These are phyloP conservation scores for Apiospora malaysiana DNA, from an alignment of 2,329 filamentous ascomycete species.

Conservation along the genomic window DNA sequence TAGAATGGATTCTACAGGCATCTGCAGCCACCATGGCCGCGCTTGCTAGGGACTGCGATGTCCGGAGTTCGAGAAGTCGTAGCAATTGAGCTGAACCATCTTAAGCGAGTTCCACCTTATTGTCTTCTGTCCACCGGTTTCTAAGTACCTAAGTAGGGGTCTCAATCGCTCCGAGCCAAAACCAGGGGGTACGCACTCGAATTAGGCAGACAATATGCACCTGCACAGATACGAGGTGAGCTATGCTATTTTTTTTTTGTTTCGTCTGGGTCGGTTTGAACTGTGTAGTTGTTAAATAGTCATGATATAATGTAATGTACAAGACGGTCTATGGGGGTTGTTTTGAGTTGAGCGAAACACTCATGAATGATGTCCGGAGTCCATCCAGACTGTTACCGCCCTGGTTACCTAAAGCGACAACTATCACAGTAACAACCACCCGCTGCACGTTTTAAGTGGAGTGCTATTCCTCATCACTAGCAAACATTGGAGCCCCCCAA, in stretches of 20 bases:
- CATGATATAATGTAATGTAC: neutral
- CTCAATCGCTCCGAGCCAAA: neutral
- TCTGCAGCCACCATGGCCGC: neutral
- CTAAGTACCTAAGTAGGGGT: neutral
- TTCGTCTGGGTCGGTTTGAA: neutral
- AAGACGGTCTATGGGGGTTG: neutral
- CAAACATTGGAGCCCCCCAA: neutral
- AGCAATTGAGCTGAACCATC: neutral
- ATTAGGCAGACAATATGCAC: constrained; percentile 17
- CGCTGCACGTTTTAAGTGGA: neutral
- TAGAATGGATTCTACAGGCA: neutral
- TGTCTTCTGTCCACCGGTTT: neutral
- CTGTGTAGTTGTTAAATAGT: neutral
- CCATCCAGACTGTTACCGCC: neutral
- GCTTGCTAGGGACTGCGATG: neutral
- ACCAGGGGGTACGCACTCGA: neutral
- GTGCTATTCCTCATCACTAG: neutral
- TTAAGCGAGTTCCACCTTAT: neutral
- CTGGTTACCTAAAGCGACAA: neutral
- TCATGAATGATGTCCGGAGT: neutral
- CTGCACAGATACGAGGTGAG: neutral
- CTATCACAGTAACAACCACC: neutral
- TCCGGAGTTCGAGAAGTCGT: neutral
- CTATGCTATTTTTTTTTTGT: neutral
- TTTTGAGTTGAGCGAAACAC: neutral